Evolutionary conservation across 2,329 filamentous ascomycete species (phyloP), one percentile per base, ranked within the genome.

Genomic region (Zasmidium citrigriseum): DNA sequence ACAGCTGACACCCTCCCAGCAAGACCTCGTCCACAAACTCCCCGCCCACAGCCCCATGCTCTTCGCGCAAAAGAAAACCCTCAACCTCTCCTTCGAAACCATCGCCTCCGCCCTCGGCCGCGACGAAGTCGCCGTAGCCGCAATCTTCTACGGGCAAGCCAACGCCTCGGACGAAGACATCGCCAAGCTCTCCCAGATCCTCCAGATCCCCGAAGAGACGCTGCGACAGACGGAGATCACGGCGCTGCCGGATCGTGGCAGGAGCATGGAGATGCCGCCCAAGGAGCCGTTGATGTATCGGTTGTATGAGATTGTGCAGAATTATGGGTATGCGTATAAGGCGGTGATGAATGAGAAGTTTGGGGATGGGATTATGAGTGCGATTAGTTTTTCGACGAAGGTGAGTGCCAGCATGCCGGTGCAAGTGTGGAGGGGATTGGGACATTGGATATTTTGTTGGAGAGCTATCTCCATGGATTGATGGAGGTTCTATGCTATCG

Each of bases 311-410:
- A 89, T 97, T 72, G 88, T 98, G 62, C 93, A 97, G 79, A 98
- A 96, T 75, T 97, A 97, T 71, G 93, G 93, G 1, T 96, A 96
- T 74, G 90, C 93, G 0, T 97, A 96, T 78, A 97, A 97, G 82
- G 93, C 92, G 0, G 85, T 98, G 3, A 74, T 97, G 75, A 97
- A 98, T 67, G 93, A 98, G 83, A 97, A 97, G 82, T 82, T 82
- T 68, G 80, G 80, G 7, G 80, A 82, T 59, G 93, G 93, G 1
- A 98, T 98, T 71, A 97, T 98, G 93, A 96, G 91, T 72, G 93
- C 93, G 1, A 96, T 97, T 71, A 86, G 87, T 16, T 97, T 96
- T 75, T 89, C 86, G 53, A 96, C 91, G 0, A 91, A 91, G 71
- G 89, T 98, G 2, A 41, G 34, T 41, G 4, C 18, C 12, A 41